Conservation (phyloP, 169 alveolate species). For the Plasmodium berghei region DNA sequence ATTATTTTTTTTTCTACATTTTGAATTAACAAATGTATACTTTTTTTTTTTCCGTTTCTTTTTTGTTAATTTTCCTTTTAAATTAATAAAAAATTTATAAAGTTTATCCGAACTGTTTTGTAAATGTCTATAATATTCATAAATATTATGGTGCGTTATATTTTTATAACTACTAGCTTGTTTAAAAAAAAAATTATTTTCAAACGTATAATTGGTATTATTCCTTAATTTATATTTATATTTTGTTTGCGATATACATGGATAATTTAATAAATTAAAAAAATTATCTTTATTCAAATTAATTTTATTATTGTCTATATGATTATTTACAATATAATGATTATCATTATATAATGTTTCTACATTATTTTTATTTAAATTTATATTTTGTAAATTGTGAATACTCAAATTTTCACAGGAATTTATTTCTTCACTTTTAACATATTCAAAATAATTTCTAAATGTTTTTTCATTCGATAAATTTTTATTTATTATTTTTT, state of each 20-base stretch:
- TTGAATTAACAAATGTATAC: slow-evolving; percentile 1
- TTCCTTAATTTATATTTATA: slow-evolving; percentile 51
- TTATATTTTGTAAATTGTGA: not conserved
- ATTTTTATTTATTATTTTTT: slow-evolving; percentile 13
- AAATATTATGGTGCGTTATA: slow-evolving; percentile 28
- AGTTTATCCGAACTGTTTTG: slow-evolving; percentile 39
- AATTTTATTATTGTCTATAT: not conserved
- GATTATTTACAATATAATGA: not conserved
- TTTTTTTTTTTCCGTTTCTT: slow-evolving; percentile 22
- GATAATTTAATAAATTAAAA: slow-evolving; percentile 24
- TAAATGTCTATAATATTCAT: slow-evolving; percentile 25
- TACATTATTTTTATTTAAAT: not conserved
- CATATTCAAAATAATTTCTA: slow-evolving; percentile 45
- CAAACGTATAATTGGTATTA: slow-evolving; percentile 16
- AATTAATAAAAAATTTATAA: slow-evolving; percentile 9
- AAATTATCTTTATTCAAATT: not conserved
- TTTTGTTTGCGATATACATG: slow-evolving; percentile 59
- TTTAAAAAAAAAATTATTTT: slow-evolving; percentile 39
- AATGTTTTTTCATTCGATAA: slow-evolving; percentile 29
- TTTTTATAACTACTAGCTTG: slow-evolving; percentile 18
- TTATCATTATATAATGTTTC: not conserved
- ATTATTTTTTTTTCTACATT: slow-evolving; percentile 18
- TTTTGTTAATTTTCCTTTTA: slow-evolving; percentile 7
- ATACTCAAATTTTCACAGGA: not conserved
- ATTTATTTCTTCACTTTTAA: not conserved